A percentile compares a stretch with the other conserved stretches of the same genome.
These are phyloP conservation scores for Globisporangium takayamanum DNA, from an alignment of 352 stramenopile species.

Conservation along the genomic window DNA sequence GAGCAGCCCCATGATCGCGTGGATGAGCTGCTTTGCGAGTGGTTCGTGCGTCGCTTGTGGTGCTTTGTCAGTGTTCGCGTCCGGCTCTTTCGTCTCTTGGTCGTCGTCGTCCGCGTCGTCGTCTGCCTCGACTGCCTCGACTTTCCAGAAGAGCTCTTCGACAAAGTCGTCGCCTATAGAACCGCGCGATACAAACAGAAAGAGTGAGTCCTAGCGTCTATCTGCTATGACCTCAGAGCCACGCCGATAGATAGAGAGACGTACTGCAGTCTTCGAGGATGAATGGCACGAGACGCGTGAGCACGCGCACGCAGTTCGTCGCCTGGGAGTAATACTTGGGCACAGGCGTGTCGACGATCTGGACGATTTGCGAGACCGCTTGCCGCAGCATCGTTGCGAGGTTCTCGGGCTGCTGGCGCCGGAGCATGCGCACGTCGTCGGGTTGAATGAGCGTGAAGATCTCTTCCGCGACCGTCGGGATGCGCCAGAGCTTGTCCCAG, in stretches of 20 bases:
- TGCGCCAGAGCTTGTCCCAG: constrained; percentile 88
- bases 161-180: constrained; percentile 63
- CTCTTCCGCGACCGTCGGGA: constrained; percentile 82
- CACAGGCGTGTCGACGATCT: constrained; percentile 84
- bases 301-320: constrained; percentile 79
- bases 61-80: constrained; percentile 3
- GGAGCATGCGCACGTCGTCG: constrained; percentile 85
- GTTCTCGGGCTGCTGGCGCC: constrained; percentile 76
- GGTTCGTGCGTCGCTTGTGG: constrained; percentile 18
- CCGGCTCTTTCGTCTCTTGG: constrained; percentile 34
- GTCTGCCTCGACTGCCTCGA: constrained; percentile 19
- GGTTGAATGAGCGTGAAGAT: constrained; percentile 89
- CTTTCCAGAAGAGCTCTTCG: constrained; percentile 75
- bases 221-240: neutral
- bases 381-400: constrained; percentile 79
- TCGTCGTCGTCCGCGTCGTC: constrained; percentile 22
- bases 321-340: constrained; percentile 87
- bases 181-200: neutral
- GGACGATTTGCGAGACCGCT: constrained; percentile 73
- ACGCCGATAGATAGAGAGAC: neutral
- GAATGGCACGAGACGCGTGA: constrained; percentile 80
- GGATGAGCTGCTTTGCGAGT: constrained; percentile 69
- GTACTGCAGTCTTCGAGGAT: constrained; percentile 68
- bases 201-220: neutral
- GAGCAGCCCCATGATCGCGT: constrained; percentile 81